Evolutionary conservation across 441 rosid genomes (phyloP).

Genomic region (Pelargonium myrrhifolium): DNA sequence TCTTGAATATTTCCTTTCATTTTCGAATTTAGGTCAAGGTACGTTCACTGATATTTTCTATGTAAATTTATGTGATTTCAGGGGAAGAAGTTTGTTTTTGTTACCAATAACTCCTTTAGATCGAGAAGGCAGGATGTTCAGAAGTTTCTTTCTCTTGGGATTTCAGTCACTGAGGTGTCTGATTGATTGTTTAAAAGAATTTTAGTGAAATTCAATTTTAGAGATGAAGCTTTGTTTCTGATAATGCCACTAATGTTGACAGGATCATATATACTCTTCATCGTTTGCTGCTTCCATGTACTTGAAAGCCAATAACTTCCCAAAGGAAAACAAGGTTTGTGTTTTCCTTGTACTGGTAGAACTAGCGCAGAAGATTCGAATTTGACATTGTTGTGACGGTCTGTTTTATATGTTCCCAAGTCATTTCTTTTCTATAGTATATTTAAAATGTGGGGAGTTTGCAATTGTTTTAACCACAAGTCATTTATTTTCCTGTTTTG

Average conservation of each 20-base stretch:
- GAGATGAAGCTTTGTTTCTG: background rate
- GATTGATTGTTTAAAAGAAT: background rate
- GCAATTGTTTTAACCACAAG: too few species aligned
- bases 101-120: conserved; percentile 73
- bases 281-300: conserved; percentile 92
- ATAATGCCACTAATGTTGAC: background rate
- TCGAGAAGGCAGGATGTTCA: conserved; percentile 67
- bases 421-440: too few species aligned
- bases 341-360: background rate
- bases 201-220: background rate
- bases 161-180: conserved; percentile 66
- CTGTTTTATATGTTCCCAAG: background rate
- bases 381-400: background rate
- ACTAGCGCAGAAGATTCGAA: background rate
- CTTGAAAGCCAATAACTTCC: conserved; percentile 32
- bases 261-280: conserved; percentile 91
- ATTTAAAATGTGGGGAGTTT: too few species aligned
- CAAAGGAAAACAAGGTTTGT: conserved; percentile 22
- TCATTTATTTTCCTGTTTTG: too few species aligned
- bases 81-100: conserved; percentile 82
- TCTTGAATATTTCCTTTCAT: background rate
- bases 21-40: background rate
- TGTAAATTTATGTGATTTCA: conserved; percentile 9
- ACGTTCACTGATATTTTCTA: background rate
- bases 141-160: conserved; percentile 55